Evolutionary conservation across 805 yeast species (phyloP).

Genomic region (Metschnikowia kofuensis): DNA sequence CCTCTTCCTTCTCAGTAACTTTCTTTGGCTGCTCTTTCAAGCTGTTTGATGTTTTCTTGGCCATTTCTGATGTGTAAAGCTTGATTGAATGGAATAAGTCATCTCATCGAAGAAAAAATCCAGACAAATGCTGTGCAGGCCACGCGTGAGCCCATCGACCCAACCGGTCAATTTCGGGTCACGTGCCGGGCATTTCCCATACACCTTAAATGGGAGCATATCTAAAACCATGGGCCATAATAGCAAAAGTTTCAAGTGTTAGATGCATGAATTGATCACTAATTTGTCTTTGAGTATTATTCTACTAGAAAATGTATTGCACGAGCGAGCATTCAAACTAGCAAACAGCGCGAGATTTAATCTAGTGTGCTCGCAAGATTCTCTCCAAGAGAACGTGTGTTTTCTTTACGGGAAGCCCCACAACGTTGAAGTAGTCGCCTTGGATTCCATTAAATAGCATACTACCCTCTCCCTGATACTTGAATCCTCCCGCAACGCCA

Average conservation of each 20-base stretch:
- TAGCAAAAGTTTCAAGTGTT: no score
- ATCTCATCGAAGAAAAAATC: conserved; percentile 17
- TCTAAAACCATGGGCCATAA: no score
- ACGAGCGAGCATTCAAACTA: no score
- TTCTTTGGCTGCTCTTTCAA: conserved; percentile 13
- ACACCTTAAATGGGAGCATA: no score
- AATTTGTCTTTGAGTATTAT: no score
- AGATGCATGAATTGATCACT: no score
- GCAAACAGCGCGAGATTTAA: neutral
- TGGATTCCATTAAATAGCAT: conserved; percentile 56
- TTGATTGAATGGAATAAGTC: neutral
- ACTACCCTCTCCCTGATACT: conserved; percentile 73
- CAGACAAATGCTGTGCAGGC: conserved; percentile 9
- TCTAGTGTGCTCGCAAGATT: neutral
- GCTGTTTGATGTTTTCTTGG: conserved; percentile 19
- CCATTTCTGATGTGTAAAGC: conserved; percentile 20
- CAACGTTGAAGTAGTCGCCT: conserved; percentile 85
- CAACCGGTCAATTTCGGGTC: no score
- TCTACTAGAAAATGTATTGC: no score
- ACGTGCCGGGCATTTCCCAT: no score
- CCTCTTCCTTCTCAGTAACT: neutral
- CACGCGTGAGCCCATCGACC: neutral
- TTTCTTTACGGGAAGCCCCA: conserved; percentile 67
- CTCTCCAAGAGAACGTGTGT: conserved; percentile 5
- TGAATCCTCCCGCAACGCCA: conserved; percentile 90